Evolutionary conservation across 2,329 filamentous ascomycete species (phyloP), one percentile per base, ranked within the genome.

Genomic region (Colletotrichum siamense): DNA sequence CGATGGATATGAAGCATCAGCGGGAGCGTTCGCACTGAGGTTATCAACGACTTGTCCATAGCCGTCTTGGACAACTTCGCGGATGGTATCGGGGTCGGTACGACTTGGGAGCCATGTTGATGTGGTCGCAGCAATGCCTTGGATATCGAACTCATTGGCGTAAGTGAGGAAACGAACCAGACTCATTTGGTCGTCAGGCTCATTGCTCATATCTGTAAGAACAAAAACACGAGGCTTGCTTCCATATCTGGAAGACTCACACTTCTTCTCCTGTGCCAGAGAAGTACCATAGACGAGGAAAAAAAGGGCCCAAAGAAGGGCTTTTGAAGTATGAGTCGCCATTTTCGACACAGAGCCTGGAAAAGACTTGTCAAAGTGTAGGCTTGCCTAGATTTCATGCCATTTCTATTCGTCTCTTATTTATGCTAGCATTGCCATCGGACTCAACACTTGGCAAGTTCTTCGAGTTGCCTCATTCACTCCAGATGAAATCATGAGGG

Each of bases 11-110:
- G 80, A 81, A 7, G 82, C 81, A 68, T 88, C 84, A 0, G 85
- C 84, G 71, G 88, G 87, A 5, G 84, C 86, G 77, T 91, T 89
- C 4, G 78, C 78, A 69, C 88, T 88, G 7, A 91, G 82, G 73
- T 88, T 91, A 16, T 86, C 84, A 18, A 85, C 83, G 3, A 85
- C 86, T n/a, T 83, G 77, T 2, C 78, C 83, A 76, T 89, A 89
- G 8, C 84, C 86, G 65, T 87, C 80, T 63, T 88, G 68, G 52
- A 88, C 86, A 22, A 69, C 66, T 49, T 83, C 83, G 71, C 82
- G 81, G 79, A 89, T 87, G 32, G 87, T 83, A 68, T 88, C 80
- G 16, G 86, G 83, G 72, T 83, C 82, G 34, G 84, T 81, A 24
- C 84, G 83, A 30, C 80, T 82, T 69, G 81, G 85, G 80, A 88